Evolutionary conservation across 2,329 filamentous ascomycete genomes (phyloP).

Genomic region (Verticillium longisporum): DNA sequence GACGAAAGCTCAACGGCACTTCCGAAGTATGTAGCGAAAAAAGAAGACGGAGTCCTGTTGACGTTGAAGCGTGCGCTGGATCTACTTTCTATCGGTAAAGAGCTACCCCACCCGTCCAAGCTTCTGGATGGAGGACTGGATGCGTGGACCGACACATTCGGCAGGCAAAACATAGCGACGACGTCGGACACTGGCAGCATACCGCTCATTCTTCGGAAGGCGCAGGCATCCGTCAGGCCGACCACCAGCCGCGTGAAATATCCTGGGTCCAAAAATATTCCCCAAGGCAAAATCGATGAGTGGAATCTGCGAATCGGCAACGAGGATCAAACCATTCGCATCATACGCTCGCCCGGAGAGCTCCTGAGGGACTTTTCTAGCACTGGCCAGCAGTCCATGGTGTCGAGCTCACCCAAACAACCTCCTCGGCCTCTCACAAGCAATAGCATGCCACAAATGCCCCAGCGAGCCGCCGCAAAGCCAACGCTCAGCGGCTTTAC

Average conservation of each 20-base stretch:
- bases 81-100: conserved; percentile 76
- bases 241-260: neutral
- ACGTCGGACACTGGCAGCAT: neutral
- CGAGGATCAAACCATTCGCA: neutral
- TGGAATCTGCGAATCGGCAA: neutral
- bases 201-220: neutral
- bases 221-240: neutral
- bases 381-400: neutral
- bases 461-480: conserved; percentile 21
- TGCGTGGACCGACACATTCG: conserved; percentile 81
- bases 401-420: neutral
- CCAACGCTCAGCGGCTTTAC: conserved; percentile 4
- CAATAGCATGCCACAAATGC: neutral
- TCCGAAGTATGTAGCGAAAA: conserved; percentile 20
- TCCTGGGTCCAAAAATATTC: neutral
- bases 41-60: conserved; percentile 51
- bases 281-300: neutral
- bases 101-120: conserved; percentile 65
- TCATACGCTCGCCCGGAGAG: neutral
- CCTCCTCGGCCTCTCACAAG: neutral
- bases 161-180: conserved; percentile 22
- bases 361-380: neutral
- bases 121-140: conserved; percentile 77
- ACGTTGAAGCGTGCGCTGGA: conserved; percentile 73
- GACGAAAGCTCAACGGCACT: conserved; percentile 62